These are phyloP conservation scores for Daldinia vernicosa DNA, from an alignment of 495 filamentous ascomycete genomes.

Conservation along the genomic window DNA sequence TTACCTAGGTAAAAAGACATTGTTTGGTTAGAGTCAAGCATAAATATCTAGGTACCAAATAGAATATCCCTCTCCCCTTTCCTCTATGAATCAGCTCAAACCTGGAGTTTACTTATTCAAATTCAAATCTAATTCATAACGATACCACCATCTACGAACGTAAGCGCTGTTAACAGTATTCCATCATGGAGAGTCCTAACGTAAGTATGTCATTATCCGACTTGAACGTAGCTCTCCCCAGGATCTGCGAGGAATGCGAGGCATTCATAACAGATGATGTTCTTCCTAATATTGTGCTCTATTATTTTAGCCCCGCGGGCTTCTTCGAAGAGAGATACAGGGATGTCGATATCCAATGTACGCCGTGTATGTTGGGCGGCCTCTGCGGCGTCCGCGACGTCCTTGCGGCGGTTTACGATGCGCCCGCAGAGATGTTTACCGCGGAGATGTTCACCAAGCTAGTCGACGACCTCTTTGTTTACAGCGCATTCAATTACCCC, in stretches of 20 bases:
- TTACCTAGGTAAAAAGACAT: not conserved
- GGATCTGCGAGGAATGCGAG: not conserved
- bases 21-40: not conserved
- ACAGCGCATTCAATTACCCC: not conserved
- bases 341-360: not conserved
- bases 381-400: too few relatives aligned
- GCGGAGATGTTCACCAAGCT: not conserved
- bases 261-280: not conserved
- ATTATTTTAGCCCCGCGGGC: not conserved
- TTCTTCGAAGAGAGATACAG: not conserved
- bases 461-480: not conserved
- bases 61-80: not conserved
- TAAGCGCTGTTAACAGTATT: not conserved
- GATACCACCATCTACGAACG: not conserved
- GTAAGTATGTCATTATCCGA: not conserved
- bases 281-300: not conserved
- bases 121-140: not conserved
- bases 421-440: not conserved
- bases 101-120: not conserved
- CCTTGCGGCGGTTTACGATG: not conserved
- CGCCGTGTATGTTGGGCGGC: not conserved
- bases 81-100: not conserved
- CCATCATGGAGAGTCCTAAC: not conserved
- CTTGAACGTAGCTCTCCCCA: not conserved
- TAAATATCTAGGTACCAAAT: not conserved